These are phyloP conservation scores for Rhodosorus marinus DNA, from an alignment of 23 red algal species.

Conservation along the genomic window DNA sequence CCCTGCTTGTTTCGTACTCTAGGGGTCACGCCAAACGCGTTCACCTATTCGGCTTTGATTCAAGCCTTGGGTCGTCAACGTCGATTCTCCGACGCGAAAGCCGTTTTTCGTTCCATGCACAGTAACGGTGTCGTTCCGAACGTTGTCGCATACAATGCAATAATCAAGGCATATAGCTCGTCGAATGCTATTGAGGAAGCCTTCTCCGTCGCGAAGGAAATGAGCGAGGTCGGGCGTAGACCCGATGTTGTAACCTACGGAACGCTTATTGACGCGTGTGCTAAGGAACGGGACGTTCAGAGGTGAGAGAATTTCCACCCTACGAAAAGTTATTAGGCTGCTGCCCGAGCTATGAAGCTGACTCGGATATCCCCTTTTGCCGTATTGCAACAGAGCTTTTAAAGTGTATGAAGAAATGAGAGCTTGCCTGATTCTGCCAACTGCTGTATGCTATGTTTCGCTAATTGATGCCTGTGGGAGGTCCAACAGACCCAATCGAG, in stretches of 20 bases:
- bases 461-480: slow-evolving; percentile 50
- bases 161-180: slow-evolving; percentile 75
- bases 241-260: slow-evolving; percentile 97
- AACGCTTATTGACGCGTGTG: slow-evolving; percentile 84
- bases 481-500: too few species aligned
- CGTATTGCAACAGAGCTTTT: slow-evolving; percentile 30
- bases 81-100: slow-evolving; percentile 29
- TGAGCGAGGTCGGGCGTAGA: slow-evolving; percentile 20
- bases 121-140: slow-evolving; percentile 40
- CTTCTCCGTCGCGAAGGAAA: slow-evolving; percentile 51
- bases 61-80: slow-evolving; percentile 58
- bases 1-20: too few species aligned
- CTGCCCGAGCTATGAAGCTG: too few species aligned
- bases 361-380: too few species aligned
- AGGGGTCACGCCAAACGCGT: slow-evolving; percentile 75
- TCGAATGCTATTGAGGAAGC: slow-evolving; percentile 26
- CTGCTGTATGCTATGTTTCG: slow-evolving; percentile 30
- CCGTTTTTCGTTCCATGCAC: slow-evolving; percentile 43
- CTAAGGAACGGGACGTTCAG: slow-evolving; percentile 57
- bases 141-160: slow-evolving; percentile 91
- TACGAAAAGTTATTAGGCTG: too few species aligned
- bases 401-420: slow-evolving; percentile 50
- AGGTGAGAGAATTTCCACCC: slow-evolving; percentile 54
- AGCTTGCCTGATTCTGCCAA: slow-evolving; percentile 21
- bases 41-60: slow-evolving; percentile 83